These are phyloP conservation scores for Phytophthora europaea DNA, from an alignment of 352 stramenopile species.

Conservation along the genomic window DNA sequence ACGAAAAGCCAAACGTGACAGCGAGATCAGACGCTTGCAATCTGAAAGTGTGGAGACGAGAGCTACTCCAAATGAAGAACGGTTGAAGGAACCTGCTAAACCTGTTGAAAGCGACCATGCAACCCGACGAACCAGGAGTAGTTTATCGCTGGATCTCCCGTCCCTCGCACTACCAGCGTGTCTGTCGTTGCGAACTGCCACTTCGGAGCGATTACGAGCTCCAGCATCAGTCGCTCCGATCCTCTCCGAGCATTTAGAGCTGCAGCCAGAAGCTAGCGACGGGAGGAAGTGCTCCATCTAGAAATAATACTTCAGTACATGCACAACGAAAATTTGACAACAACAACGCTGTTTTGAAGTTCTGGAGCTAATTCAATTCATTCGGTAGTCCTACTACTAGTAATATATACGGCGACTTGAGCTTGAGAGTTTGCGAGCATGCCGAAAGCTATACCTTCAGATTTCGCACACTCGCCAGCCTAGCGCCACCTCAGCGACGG, in stretches of 20 bases:
- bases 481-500: conserved; percentile 9
- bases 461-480: not conserved
- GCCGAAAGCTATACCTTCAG: not conserved
- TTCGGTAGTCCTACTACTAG: conserved; percentile 4
- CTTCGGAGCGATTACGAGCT: conserved; percentile 21
- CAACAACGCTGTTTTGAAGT: not conserved
- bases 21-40: conserved; percentile 12
- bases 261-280: conserved; percentile 36
- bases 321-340: not conserved
- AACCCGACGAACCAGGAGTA: conserved; percentile 6
- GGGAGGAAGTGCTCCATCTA: conserved; percentile 36
- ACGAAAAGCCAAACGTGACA: conserved; percentile 19
- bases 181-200: conserved; percentile 10
- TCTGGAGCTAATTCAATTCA: conserved; percentile 7
- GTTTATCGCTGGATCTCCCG: conserved; percentile 9
- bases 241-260: conserved; percentile 33
- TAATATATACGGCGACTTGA: conserved; percentile 15
- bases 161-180: conserved; percentile 6
- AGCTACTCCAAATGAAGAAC: not conserved
- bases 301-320: not conserved
- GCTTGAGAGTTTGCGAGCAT: not conserved
- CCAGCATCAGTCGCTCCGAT: conserved; percentile 30
- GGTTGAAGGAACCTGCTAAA: conserved; percentile 1
- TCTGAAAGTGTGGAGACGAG: not conserved
- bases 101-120: not conserved